Evolutionary conservation across 2,329 filamentous ascomycete genomes (phyloP).

Genomic region (Aspergillus amoenus): DNA sequence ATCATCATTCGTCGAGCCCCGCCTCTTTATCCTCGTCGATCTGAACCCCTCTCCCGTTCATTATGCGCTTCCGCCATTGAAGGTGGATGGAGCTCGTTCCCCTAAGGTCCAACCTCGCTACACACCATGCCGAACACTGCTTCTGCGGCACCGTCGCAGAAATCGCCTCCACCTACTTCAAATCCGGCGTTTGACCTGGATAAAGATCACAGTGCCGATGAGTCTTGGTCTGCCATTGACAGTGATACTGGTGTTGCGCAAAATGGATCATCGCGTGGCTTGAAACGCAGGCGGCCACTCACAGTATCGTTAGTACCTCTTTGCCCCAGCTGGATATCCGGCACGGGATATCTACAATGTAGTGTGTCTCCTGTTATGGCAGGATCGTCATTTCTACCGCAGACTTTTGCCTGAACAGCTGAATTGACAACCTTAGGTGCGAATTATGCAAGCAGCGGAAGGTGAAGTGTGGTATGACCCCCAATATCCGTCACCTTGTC

Average conservation of each 20-base stretch:
- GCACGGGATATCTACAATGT: background rate
- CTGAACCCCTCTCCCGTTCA: constrained; percentile 1
- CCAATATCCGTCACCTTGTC: background rate
- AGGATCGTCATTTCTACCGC: background rate
- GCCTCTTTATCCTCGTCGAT: constrained; percentile 1
- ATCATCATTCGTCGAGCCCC: background rate
- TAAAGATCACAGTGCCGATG: constrained; percentile 33
- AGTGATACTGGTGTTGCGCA: constrained; percentile 30
- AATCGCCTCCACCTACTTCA: constrained; percentile 23
- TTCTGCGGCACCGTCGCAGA: constrained; percentile 22
- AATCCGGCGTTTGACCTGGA: constrained; percentile 22
- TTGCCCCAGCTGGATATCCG: background rate
- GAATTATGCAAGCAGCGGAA: constrained; percentile 48
- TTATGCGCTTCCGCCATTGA: constrained; percentile 13
- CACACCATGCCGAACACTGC: constrained; percentile 36
- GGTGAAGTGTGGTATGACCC: constrained; percentile 44
- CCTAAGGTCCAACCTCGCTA: constrained; percentile 31
- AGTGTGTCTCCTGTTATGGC: background rate
- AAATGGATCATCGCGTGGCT: constrained; percentile 30
- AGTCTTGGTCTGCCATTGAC: constrained; percentile 36
- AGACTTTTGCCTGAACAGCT: background rate
- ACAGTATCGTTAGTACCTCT: constrained; percentile 37
- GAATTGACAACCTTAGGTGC: constrained; percentile 35
- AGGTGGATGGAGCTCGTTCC: constrained; percentile 17
- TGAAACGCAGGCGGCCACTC: constrained; percentile 40